Conservation (phyloP, 2,329 filamentous ascomycete species). For the Diaporthe batatas region DNA sequence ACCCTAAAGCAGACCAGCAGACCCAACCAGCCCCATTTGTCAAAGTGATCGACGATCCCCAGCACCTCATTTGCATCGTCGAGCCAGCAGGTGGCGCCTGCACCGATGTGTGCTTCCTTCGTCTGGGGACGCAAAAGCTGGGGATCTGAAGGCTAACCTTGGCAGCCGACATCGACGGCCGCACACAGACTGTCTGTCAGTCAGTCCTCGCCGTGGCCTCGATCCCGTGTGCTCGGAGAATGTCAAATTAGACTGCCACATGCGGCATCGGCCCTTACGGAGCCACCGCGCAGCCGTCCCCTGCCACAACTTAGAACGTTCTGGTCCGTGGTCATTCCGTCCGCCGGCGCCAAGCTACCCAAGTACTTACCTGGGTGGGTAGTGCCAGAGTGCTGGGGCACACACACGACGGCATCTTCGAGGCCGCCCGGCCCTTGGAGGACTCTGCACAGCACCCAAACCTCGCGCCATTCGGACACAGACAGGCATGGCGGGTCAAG, state of each 20-base stretch:
- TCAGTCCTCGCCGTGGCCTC: neutral
- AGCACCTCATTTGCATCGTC: slow-evolving; percentile 22
- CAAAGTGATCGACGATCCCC: slow-evolving; percentile 19
- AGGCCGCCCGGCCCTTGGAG: neutral
- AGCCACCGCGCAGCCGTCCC: slow-evolving; percentile 3
- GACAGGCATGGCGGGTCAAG: neutral
- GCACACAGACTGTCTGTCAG: slow-evolving; percentile 18
- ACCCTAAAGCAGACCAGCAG: neutral
- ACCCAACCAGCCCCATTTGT: slow-evolving; percentile 15
- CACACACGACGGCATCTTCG: neutral
- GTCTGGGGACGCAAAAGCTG: slow-evolving; percentile 29
- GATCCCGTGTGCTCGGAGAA: slow-evolving; percentile 1
- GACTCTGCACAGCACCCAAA: neutral
- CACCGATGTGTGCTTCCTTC: slow-evolving; percentile 23
- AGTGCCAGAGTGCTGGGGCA: slow-evolving; percentile 3
- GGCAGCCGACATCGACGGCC: slow-evolving; percentile 1
- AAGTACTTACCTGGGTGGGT: too few relatives aligned
- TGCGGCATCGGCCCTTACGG: slow-evolving; percentile 25
- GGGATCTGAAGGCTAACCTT: slow-evolving; percentile 11
- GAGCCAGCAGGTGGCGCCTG: slow-evolving; percentile 33
- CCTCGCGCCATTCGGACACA: neutral
- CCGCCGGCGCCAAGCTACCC: slow-evolving; percentile 1
- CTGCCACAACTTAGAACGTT: neutral
- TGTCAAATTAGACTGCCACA: slow-evolving; percentile 21
- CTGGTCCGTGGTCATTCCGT: neutral